Evolutionary conservation across 2,329 filamentous ascomycete genomes (phyloP), one percentile per base, ranked within the genome.

Genomic region (Knufia fluminis): DNA sequence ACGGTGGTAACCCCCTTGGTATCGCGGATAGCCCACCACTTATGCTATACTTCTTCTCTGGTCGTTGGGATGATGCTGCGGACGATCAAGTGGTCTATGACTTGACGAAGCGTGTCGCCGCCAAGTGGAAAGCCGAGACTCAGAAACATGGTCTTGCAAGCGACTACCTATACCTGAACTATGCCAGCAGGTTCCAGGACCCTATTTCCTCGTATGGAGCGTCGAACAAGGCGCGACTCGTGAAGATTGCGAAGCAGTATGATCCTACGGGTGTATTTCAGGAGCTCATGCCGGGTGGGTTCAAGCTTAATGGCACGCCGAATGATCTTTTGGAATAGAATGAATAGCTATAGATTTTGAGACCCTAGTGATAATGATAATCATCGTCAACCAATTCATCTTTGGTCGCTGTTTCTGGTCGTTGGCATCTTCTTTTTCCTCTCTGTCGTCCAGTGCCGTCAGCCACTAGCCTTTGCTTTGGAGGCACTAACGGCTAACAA

Each of bases 181-280:
- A 57, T 32, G 57, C 54, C 7, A 50, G 14, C 2, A 19, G 16
- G 10, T 55, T 39, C 38, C 59, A 61, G 46, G 52, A 57, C 32
- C 53, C 52, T 1, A 53, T 61, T 20, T 39, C 44, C 2, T 53
- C 46, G n/a, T 61, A 61, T 43, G 57, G 57, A 2, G 4, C 22
- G 3, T 49, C 51, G 23, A 58, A 40, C 23, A 46, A 57, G 22
- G 16, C 39, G 17, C 26, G 43, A 20, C 23, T 61, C 19, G 36
- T 38, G 26, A 22, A 17, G n/a, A 41, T 57, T 4, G 41, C 53
- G 22, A 23, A 32, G 2, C 40, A 28, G 14, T 50, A 52, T 8
- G 59, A 61, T 54, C 60, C 55, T 1, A n/a, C 19, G 7, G 51
- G 48, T 9, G 40, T 60, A 14, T 60, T 60, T 43, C 46, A 47